A percentile compares a stretch with the other conserved stretches of the same genome.
Conservation (phyloP, 495 filamentous ascomycete species). For the Talaromyces adpressus region DNA sequence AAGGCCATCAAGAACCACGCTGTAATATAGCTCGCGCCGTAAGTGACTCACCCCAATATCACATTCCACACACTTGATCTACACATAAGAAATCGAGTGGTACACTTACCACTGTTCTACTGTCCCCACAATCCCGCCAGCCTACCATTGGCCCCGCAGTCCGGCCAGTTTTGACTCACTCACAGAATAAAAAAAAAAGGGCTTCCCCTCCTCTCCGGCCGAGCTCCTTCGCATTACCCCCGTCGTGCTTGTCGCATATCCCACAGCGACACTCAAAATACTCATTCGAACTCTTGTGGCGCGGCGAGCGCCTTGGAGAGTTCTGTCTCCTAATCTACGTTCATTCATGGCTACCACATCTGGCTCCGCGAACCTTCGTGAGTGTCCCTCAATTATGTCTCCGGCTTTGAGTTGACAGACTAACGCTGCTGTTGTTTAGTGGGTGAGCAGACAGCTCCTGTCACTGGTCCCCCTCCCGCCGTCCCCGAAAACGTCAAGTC, state of each 20-base stretch:
- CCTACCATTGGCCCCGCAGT: slow-evolving; percentile 4
- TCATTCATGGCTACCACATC: slow-evolving; percentile 53
- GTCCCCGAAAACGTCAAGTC: slow-evolving; percentile 40
- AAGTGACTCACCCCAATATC: neutral
- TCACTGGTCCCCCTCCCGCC: slow-evolving; percentile 37
- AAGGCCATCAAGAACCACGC: neutral
- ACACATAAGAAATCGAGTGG: neutral
- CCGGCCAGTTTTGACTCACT: slow-evolving; percentile 1
- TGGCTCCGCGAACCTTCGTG: slow-evolving; percentile 49
- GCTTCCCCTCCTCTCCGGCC: slow-evolving; percentile 8
- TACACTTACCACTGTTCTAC: neutral
- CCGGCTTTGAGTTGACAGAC: slow-evolving; percentile 6
- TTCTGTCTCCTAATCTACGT: slow-evolving; percentile 35
- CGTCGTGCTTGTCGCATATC: slow-evolving; percentile 1
- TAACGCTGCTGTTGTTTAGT: slow-evolving; percentile 22
- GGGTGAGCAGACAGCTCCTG: slow-evolving; percentile 46
- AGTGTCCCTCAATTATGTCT: slow-evolving; percentile 13
- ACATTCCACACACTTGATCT: neutral
- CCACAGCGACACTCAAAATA: slow-evolving; percentile 32
- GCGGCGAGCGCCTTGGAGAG: slow-evolving; percentile 44
- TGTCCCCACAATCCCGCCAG: slow-evolving; percentile 1
- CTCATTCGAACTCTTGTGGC: slow-evolving; percentile 42
- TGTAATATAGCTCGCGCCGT: neutral
- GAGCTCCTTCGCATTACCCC: neutral
- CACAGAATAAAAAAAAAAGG: slow-evolving; percentile 8